These are phyloP conservation scores for Fusarium xyrophilum DNA, from an alignment of 2,329 filamentous ascomycete genomes.

Conservation along the genomic window DNA sequence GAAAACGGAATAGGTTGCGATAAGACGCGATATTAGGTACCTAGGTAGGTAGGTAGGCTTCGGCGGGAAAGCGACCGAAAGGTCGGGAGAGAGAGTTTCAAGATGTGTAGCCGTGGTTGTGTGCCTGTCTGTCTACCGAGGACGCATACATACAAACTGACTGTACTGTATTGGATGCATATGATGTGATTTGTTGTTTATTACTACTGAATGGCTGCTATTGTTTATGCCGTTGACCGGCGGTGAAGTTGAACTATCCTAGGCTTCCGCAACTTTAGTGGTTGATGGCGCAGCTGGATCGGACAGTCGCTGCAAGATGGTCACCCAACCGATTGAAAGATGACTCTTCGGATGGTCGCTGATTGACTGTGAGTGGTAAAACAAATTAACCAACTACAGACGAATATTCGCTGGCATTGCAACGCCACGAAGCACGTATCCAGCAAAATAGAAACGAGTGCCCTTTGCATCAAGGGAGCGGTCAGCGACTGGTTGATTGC, in stretches of 20 bases:
- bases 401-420: conserved; percentile 1
- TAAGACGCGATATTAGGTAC: conserved; percentile 2
- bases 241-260: conserved; percentile 23
- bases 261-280: conserved; percentile 9
- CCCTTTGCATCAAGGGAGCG: conserved; percentile 21
- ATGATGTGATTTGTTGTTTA: conserved; percentile 3
- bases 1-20: conserved; percentile 9
- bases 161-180: not conserved
- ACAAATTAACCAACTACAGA: conserved; percentile 15
- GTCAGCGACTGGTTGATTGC: conserved; percentile 18
- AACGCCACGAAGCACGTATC: conserved; percentile 13
- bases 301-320: conserved; percentile 25
- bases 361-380: conserved; percentile 1
- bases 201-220: conserved; percentile 1
- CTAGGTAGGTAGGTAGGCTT: conserved; percentile 2
- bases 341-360: conserved; percentile 15
- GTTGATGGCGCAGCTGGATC: conserved; percentile 16
- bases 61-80: conserved; percentile 1
- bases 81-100: not conserved
- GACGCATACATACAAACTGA: not conserved
- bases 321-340: conserved; percentile 18
- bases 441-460: conserved; percentile 21
- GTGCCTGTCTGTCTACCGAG: conserved; percentile 2
- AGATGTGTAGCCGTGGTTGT: not conserved
- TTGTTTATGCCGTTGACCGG: conserved; percentile 22